These are phyloP conservation scores for Pichia kluyveri DNA, from an alignment of 805 yeast species.

Conservation along the genomic window DNA sequence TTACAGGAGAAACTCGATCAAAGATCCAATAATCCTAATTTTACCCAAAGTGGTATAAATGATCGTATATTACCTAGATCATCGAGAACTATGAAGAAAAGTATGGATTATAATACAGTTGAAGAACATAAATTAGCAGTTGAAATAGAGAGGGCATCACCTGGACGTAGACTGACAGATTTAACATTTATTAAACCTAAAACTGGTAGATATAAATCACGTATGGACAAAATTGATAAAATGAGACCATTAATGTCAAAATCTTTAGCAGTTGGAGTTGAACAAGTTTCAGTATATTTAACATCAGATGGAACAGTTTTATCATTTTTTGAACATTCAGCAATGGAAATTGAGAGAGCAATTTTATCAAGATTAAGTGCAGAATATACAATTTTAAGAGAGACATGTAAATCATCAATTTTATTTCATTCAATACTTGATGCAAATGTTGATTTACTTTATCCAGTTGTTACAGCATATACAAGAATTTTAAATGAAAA, in stretches of 20 bases:
- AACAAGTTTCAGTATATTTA: slow-evolving; percentile 46
- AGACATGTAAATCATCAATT: slow-evolving; percentile 42
- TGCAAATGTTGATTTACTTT: slow-evolving; percentile 42
- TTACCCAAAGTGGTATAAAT: background rate
- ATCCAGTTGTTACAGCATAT: slow-evolving; percentile 47
- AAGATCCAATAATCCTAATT: background rate
- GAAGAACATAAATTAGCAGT: slow-evolving; percentile 2
- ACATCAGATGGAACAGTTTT: slow-evolving; percentile 37
- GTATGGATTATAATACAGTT: background rate
- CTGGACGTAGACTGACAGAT: slow-evolving; percentile 29
- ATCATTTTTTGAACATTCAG: slow-evolving; percentile 50
- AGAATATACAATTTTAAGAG: slow-evolving; percentile 38
- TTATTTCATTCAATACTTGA: slow-evolving; percentile 48
- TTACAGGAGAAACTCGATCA: background rate
- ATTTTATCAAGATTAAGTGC: slow-evolving; percentile 38
- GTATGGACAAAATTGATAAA: slow-evolving; percentile 27
- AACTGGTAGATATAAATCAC: slow-evolving; percentile 11
- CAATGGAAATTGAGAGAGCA: slow-evolving; percentile 43
- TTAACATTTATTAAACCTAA: slow-evolving; percentile 14
- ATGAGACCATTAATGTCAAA: slow-evolving; percentile 36
- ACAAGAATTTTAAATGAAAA: slow-evolving; percentile 37
- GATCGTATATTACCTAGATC: slow-evolving; percentile 4
- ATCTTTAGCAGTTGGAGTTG: slow-evolving; percentile 40
- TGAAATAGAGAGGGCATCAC: slow-evolving; percentile 9
- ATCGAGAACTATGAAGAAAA: background rate